A percentile compares a stretch with the other conserved stretches of the same genome.
These are phyloP conservation scores for Apophysomyces elegans DNA, from an alignment of 371 early-diverging fungal genomes.

Conservation along the genomic window DNA sequence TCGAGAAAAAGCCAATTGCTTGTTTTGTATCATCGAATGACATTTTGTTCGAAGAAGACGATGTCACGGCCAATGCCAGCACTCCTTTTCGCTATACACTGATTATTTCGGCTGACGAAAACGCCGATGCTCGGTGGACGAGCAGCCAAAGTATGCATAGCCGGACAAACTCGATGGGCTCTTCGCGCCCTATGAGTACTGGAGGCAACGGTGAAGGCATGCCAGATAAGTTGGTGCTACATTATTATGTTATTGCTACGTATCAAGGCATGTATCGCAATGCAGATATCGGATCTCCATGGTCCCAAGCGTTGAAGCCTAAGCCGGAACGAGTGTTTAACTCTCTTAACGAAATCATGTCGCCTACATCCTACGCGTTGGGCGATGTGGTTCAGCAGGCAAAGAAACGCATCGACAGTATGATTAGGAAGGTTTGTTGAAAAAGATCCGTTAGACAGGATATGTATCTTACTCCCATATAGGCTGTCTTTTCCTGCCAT, in stretches of 20 bases:
- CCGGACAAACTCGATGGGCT: constrained; percentile 5
- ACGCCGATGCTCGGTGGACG: constrained; percentile 13
- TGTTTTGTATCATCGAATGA: constrained; percentile 45
- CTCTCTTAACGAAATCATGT: constrained; percentile 32
- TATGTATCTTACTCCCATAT: not conserved
- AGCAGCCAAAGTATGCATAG: constrained; percentile 16
- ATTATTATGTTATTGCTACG: constrained; percentile 40
- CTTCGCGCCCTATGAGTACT: constrained; percentile 9
- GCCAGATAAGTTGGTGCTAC: constrained; percentile 23
- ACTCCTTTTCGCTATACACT: constrained; percentile 32
- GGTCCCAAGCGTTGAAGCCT: constrained; percentile 27
- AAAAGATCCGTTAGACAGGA: not conserved
- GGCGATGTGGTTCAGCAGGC: constrained; percentile 37
- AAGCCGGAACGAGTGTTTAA: constrained; percentile 24
- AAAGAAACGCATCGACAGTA: constrained; percentile 31
- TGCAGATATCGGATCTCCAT: constrained; percentile 14
- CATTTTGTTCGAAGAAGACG: constrained; percentile 25
- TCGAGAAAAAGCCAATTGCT: constrained; percentile 28
- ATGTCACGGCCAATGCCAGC: not conserved
- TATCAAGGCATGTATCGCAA: constrained; percentile 35
- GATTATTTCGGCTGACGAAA: constrained; percentile 27
- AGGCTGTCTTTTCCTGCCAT: constrained; percentile 35
- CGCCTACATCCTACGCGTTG: constrained; percentile 27
- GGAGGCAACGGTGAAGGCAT: constrained; percentile 6
- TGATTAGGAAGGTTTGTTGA: constrained; percentile 35